phyloP scores from a whole-genome alignment of 176 grass and related monocot genomes.

The Triticum timopheevii region DNA sequence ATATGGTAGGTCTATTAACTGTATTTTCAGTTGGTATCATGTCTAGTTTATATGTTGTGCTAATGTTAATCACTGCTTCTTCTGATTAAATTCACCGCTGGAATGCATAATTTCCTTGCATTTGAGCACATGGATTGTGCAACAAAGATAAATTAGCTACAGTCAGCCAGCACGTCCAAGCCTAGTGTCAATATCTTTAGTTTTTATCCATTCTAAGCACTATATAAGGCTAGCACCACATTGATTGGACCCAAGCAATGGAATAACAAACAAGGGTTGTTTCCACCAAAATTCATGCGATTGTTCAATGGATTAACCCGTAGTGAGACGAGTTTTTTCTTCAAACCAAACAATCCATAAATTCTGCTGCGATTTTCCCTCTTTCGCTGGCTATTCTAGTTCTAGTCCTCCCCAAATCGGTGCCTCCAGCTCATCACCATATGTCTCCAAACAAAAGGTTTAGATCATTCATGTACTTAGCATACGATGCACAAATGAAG shows the following conservation, averaged over 20 bases:
- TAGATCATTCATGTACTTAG: slow-evolving; percentile 9
- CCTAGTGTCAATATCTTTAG: neutral
- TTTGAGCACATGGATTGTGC: neutral
- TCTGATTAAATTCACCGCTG: neutral
- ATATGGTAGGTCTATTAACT: neutral
- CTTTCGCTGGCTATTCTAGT: neutral
- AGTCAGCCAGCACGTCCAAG: neutral
- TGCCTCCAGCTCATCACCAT: neutral
- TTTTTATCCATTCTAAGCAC: neutral
- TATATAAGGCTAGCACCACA: neutral
- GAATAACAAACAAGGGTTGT: neutral
- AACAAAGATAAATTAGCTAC: neutral
- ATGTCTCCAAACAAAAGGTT: neutral
- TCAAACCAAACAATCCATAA: neutral
- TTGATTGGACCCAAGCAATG: neutral
- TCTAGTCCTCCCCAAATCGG: neutral
- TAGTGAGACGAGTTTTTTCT: neutral
- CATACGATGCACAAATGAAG: neutral
- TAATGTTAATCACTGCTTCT: neutral
- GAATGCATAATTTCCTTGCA: neutral
- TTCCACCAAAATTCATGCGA: neutral
- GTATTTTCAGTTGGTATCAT: neutral
- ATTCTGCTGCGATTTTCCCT: neutral
- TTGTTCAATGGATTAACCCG: neutral
- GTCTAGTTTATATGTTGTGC: neutral